Evolutionary conservation across 176 grass and related monocot species (phyloP).

Genomic region (Hordeum marinum): DNA sequence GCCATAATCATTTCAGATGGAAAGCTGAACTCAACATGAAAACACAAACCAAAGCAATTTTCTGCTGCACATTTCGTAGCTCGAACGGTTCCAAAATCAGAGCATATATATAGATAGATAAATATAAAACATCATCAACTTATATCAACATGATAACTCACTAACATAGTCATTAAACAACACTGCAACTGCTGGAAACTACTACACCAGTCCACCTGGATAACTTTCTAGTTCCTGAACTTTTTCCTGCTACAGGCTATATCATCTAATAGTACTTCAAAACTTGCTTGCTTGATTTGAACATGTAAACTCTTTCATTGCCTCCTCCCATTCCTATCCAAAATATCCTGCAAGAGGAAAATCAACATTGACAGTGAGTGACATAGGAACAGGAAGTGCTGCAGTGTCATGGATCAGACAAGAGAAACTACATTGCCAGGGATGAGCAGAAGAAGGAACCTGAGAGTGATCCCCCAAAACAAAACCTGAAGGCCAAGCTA

Average conservation of each 20-base stretch:
- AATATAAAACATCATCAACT: not conserved
- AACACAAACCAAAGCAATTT: not conserved
- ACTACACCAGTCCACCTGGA: not conserved
- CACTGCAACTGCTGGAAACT: not conserved
- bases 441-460: slow-evolving; percentile 1
- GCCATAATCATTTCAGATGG: not conserved
- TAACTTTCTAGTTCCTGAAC: not conserved
- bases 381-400: not conserved
- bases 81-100: too few species aligned
- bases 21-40: not conserved
- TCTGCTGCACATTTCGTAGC: not conserved
- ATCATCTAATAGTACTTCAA: not conserved
- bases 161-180: not conserved
- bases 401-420: not conserved
- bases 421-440: not conserved
- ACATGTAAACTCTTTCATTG: not conserved
- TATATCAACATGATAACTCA: too few species aligned
- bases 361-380: not conserved
- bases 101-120: not conserved
- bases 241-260: not conserved
- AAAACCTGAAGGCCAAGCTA: not conserved
- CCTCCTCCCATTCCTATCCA: not conserved
- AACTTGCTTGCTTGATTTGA: not conserved
- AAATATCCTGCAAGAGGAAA: not conserved
- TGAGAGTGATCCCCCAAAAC: not conserved